Conservation (phyloP, 352 stramenopile genomes). For the Blastocystis sp. region DNA sequence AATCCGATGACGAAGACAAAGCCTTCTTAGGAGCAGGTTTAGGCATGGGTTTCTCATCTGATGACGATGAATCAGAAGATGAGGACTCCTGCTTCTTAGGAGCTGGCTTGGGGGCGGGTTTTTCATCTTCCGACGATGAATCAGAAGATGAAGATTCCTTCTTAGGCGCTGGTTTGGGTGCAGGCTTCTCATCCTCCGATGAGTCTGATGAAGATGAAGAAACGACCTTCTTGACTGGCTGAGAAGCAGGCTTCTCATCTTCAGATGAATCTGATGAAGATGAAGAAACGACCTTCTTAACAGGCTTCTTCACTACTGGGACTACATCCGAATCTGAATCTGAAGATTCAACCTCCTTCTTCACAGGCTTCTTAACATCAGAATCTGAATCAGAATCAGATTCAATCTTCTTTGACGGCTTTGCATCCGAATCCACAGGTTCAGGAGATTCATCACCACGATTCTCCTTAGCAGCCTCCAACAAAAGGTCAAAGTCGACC, state of each 20-base stretch:
- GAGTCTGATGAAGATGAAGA: conserved; percentile 13
- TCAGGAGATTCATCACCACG: neutral
- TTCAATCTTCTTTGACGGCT: conserved; percentile 45
- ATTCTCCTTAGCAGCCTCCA: conserved; percentile 7
- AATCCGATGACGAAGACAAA: neutral
- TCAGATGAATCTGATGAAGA: conserved; percentile 27
- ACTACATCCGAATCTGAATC: conserved; percentile 44
- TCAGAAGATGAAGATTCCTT: conserved; percentile 24
- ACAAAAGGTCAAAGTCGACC: conserved; percentile 15
- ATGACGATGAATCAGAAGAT: conserved; percentile 17
- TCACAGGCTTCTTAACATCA: conserved; percentile 49
- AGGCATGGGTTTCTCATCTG: conserved; percentile 51
- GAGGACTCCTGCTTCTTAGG: conserved; percentile 63
- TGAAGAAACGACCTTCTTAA: conserved; percentile 9
- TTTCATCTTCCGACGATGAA: conserved; percentile 60
- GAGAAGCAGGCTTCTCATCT: conserved; percentile 55
- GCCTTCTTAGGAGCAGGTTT: conserved; percentile 66
- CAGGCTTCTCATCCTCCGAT: conserved; percentile 65
- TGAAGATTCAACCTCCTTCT: conserved; percentile 50
- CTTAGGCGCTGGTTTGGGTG: conserved; percentile 51
- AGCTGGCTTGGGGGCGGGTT: conserved; percentile 44
- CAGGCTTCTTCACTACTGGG: conserved; percentile 13
- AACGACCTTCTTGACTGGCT: conserved; percentile 15
- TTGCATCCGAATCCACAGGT: neutral
- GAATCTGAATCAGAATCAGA: conserved; percentile 9